Percentiles rank a stretch among this genome's conserved stretches.
Conservation (phyloP, 2,329 filamentous ascomycete species). For the Ciborinia camelliae region DNA sequence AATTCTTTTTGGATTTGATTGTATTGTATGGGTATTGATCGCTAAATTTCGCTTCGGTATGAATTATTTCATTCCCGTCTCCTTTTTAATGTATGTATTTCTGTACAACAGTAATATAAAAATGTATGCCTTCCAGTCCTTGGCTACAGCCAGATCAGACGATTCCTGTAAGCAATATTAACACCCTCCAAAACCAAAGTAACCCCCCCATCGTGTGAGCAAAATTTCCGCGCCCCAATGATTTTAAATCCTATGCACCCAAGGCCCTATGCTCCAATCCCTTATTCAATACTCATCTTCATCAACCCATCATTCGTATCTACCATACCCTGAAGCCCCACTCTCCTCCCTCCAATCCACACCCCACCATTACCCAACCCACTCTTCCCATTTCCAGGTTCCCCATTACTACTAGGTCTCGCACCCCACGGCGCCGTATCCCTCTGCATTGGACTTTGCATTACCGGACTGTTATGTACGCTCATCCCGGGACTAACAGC, state of each 20-base stretch:
- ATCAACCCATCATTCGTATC: slow-evolving; percentile 95
- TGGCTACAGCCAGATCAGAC: background rate
- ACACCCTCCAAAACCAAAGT: background rate
- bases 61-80: background rate
- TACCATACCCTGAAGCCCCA: slow-evolving; percentile 88
- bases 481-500: slow-evolving; percentile 91
- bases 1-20: background rate
- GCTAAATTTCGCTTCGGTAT: background rate
- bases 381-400: slow-evolving; percentile 43
- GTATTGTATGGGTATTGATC: background rate
- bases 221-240: background rate
- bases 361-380: slow-evolving; percentile 25
- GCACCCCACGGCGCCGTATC: slow-evolving; percentile 71
- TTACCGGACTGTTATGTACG: slow-evolving; percentile 81
- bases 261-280: background rate
- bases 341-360: slow-evolving; percentile 47
- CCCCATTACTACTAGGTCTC: slow-evolving; percentile 55
- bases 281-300: slow-evolving; percentile 91
- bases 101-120: background rate
- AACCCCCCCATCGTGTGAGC: background rate
- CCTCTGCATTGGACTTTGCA: slow-evolving; percentile 77
- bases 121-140: background rate
- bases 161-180: background rate
- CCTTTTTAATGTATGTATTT: background rate
- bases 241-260: background rate